Base-by-base conservation (phyloP, 129 eudicot genomes). In the Logfia minima region DNA sequence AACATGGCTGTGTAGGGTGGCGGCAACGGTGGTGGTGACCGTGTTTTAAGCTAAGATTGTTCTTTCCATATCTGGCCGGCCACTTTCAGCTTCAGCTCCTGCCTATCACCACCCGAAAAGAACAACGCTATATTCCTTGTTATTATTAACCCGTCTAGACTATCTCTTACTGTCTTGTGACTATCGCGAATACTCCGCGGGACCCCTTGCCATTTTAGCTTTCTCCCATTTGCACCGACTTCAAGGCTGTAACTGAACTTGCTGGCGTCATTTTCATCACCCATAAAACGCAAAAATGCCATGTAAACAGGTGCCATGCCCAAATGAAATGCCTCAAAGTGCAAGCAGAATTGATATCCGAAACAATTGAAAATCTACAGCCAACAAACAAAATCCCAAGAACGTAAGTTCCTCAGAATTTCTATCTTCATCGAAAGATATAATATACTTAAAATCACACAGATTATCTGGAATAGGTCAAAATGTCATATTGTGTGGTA, bases 21-120 rank as follows among this genome's bases (percentile, higher is more conserved):
- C 1, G 4, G 69, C 55, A 13, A 5, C 16, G 45, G 75, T 1
- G 74, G 74, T 4, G 41, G 37, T 6, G 16, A 23, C 13, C 17
- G 70, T 10, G 68, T 2, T 24, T 55, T 22, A 23, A 11, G 61
- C 56, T 84, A 83, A 56, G 84, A 68, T 31, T 81, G 79, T 39
- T 86, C 90, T 82, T 76, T 86, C 93, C 93, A 88, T 70, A 88
- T 88, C 34, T 88, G 87, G 45, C 93, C 93, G 45, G 93, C 85
- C 78, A 88, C 87, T 81, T 86, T 88, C 43, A 88, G 82, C 80
- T 84, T 88, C 68, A 88, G 90, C 81, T 88, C 90, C 78, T 84
- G 77, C 70, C 90, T 29, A 80, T 86, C 87, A 69, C 93, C 88
- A 26, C 93, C 93, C 0, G 90, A 88, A 52, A 88, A 88, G 78